These are phyloP conservation scores for Sporothrix protearum DNA, from an alignment of 2,329 filamentous ascomycete species.

Conservation along the genomic window DNA sequence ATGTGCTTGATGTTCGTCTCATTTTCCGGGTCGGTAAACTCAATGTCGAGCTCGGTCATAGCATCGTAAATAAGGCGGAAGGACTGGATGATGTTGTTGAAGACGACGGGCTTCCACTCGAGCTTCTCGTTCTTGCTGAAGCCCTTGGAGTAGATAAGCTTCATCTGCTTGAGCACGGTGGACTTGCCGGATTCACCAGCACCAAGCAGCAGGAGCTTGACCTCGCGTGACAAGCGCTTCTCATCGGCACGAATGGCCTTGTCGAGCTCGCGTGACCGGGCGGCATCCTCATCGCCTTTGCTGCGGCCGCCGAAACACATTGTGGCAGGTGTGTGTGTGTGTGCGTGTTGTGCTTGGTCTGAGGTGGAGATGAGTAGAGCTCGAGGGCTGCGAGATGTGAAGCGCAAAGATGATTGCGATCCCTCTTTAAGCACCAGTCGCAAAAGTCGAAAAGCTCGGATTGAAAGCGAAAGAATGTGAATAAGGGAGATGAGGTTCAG, in stretches of 20 bases:
- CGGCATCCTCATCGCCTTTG: constrained; percentile 46
- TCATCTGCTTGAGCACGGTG: constrained; percentile 98
- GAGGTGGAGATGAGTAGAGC: background rate
- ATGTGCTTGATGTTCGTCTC: constrained; percentile 78
- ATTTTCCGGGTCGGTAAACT: constrained; percentile 74
- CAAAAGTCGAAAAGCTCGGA: background rate
- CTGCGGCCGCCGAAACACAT: constrained; percentile 65
- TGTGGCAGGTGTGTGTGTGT: constrained; percentile 29
- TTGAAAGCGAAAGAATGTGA: background rate
- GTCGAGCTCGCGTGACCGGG: constrained; percentile 75
- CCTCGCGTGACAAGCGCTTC: constrained; percentile 78
- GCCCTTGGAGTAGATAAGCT: constrained; percentile 89
- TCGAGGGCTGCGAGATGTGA: background rate
- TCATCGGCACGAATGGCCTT: constrained; percentile 80
- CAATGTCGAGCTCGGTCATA: constrained; percentile 79
- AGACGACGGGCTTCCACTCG: constrained; percentile 92
- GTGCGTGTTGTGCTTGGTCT: background rate
- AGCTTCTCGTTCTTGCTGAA: constrained; percentile 87
- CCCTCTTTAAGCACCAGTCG: background rate
- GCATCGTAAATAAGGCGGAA: constrained; percentile 87
- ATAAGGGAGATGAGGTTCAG: background rate
- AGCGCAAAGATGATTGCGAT: background rate
- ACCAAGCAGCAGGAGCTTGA: constrained; percentile 85
- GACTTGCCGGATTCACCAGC: constrained; percentile 95
- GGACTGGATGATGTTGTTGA: constrained; percentile 89